Percentiles rank a stretch among this genome's conserved stretches.
Evolutionary conservation across 441 rosid genomes (phyloP).

Genomic region (Populus hybrid): DNA sequence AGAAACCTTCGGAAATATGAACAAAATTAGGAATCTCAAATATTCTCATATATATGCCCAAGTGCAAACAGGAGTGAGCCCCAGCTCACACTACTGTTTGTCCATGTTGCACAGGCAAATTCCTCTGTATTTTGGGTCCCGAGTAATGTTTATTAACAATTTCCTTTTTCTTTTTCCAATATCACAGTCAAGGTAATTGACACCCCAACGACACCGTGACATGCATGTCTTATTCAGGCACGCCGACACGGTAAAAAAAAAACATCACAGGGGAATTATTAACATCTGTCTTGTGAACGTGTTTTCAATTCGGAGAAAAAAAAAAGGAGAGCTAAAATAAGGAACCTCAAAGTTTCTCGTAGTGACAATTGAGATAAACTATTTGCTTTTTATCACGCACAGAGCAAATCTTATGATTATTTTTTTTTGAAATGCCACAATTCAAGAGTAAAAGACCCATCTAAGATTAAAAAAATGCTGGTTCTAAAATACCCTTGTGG

Average conservation of each 20-base stretch:
- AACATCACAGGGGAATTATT: background rate
- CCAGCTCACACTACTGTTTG: background rate
- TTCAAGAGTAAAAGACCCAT: no score
- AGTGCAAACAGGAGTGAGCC: background rate
- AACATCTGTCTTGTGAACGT: no score
- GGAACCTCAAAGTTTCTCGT: no score
- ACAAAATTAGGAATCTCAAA: no score
- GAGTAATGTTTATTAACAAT: background rate
- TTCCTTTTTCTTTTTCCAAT: background rate
- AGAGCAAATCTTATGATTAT: no score
- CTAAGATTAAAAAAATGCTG: no score
- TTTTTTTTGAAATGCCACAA: no score
- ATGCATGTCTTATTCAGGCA: background rate
- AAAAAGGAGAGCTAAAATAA: no score
- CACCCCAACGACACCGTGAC: background rate
- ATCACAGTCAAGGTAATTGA: background rate
- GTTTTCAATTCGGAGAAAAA: no score
- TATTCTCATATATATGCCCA: background rate
- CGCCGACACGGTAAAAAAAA: background rate
- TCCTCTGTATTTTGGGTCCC: background rate
- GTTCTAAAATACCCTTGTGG: no score
- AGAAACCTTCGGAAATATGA: background rate
- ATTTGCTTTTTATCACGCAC: no score
- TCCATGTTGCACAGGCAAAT: background rate
- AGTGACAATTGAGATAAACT: no score